These are phyloP conservation scores for Xanthoconium purpureum DNA, from an alignment of 768 basidiomycete genomes.

Conservation along the genomic window DNA sequence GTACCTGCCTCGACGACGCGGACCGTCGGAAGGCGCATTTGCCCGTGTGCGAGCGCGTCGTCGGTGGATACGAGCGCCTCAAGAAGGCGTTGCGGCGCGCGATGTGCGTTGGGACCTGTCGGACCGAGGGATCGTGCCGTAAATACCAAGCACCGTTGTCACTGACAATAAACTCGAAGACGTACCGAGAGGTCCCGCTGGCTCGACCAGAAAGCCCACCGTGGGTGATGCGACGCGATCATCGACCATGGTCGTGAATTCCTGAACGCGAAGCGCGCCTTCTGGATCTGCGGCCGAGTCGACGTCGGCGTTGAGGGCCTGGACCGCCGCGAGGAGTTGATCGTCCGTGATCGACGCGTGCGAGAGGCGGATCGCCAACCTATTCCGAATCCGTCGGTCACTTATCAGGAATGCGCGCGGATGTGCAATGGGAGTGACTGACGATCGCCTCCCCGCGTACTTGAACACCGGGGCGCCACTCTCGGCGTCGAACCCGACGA, in stretches of 20 bases:
- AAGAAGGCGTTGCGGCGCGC: neutral
- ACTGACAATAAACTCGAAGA: neutral
- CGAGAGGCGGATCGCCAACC: neutral
- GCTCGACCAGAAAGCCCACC: neutral
- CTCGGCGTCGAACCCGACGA: neutral
- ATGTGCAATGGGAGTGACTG: neutral
- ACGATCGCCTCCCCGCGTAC: neutral
- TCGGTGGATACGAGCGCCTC: neutral
- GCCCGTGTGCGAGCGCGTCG: neutral
- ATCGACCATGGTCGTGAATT: neutral
- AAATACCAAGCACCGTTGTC: too few relatives aligned
- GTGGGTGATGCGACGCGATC: neutral
- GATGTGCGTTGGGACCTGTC: neutral
- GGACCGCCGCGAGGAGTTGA: neutral
- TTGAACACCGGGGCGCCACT: neutral
- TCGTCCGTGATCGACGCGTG: neutral
- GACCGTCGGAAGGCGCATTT: neutral
- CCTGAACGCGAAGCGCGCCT: neutral
- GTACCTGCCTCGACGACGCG: neutral
- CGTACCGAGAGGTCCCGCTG: neutral
- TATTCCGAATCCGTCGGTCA: neutral
- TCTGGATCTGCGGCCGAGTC: neutral
- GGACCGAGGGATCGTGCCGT: too few relatives aligned
- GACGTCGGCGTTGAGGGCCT: neutral
- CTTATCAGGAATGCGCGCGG: neutral